Base-by-base conservation (phyloP, 1,284 basidiomycete species). In the Rhodotorula sp. region DNA sequence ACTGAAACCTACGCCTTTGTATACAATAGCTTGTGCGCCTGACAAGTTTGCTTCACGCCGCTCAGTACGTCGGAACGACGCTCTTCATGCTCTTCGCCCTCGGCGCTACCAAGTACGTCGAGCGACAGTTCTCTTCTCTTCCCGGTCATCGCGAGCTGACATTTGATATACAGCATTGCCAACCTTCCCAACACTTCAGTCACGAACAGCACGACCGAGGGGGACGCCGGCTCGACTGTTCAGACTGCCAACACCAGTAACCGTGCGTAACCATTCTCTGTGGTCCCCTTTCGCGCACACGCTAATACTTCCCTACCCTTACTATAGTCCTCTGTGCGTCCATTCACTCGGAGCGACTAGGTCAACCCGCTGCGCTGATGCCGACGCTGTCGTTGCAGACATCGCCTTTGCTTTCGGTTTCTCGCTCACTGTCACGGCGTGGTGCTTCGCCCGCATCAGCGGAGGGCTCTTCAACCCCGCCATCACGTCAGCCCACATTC, bases 361-460 rank as follows among this genome's bases (percentile, higher is more conserved):
- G 10, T 42, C 37, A 10, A 14, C 2, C 10, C 37, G 10, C 37
- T 14, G 37, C 37, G 37, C 37, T 42, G 37, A 42, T 12, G 37
- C 37, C 10, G 33, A 33, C 33, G 33, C 8, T 33, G 37, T 12
- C 37, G 37, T 10, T 42, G 15, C 64, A 70, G 65, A 67, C 60
- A 71, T 71, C 60, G 58, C 69, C 24, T 49, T 67, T 26, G 60
- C 42, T 10, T 71, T 71, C 45, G 89, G 89, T 4, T 79, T 91
- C 61, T 86, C 85, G 64, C 83, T 91, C 46, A 83, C 89, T 58
- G 85, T 88, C 46, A 86, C 85, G 5, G 87, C 86, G 7, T 90
- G 88, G 87, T 80, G 8, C 81, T 82, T 74, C 78, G 6, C 72
- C 80, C 48, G 49, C 1, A 26, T 62, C 22, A 22, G n/a, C 20